phyloP scores from a whole-genome alignment of 2,329 filamentous ascomycete genomes.

The Dactylellina sp. region DNA sequence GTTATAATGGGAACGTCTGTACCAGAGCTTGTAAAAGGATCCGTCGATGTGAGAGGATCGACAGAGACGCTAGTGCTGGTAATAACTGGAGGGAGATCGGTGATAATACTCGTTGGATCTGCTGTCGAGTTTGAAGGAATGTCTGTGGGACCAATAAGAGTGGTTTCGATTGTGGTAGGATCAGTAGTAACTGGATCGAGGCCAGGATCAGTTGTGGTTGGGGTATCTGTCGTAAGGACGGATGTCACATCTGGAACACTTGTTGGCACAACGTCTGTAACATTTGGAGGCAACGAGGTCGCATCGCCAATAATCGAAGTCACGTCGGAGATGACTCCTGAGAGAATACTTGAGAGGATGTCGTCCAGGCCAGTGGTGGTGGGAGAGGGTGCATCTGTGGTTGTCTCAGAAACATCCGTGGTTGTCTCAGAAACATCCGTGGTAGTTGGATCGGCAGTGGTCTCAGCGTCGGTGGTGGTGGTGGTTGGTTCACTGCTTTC shows the following conservation, averaged over 20 bases:
- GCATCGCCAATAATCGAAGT: constrained; percentile 61
- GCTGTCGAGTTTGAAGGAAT: constrained; percentile 58
- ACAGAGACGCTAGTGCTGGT: constrained; percentile 55
- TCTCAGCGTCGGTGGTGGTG: constrained; percentile 7
- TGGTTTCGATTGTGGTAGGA: constrained; percentile 54
- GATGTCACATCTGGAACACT: constrained; percentile 43
- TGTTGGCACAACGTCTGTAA: constrained; percentile 37
- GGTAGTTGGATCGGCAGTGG: constrained; percentile 58
- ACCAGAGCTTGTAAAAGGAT: not conserved
- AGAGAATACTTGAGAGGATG: constrained; percentile 49
- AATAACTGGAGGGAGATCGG: constrained; percentile 53
- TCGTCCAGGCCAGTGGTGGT: constrained; percentile 53
- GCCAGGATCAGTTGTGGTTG: constrained; percentile 57
- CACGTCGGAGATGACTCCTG: constrained; percentile 57
- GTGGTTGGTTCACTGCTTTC: not conserved
- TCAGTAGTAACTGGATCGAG: constrained; percentile 55
- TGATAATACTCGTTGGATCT: constrained; percentile 40
- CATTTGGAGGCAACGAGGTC: constrained; percentile 57
- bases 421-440: constrained; percentile 43
- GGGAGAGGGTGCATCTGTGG: constrained; percentile 41
- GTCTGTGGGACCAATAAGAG: constrained; percentile 44
- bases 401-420: constrained; percentile 55
- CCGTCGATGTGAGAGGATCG: constrained; percentile 42
- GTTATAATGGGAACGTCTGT: constrained; percentile 55
- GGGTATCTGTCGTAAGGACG: constrained; percentile 37